Percentiles rank a stretch among this genome's conserved stretches.
Conservation (phyloP, 1,139 yeast genomes). For the Pichia sp. region DNA sequence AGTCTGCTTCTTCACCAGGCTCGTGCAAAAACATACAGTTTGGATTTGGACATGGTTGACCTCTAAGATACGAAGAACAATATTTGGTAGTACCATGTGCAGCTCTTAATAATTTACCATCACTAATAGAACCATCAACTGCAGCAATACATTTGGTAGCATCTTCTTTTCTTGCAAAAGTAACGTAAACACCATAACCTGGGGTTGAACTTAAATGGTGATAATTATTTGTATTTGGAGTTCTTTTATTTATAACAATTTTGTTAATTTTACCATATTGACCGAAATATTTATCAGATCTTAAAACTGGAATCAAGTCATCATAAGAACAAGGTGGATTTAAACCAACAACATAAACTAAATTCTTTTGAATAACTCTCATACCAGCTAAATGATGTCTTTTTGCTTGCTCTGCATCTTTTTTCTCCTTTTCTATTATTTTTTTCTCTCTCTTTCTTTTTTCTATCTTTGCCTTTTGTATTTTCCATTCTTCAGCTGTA, state of each 20-base stretch:
- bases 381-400: conserved; percentile 94
- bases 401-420: conserved; percentile 81
- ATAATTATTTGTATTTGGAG: conserved; percentile 37
- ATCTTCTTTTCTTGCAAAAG: conserved; percentile 88
- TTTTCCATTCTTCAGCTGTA: conserved; percentile 75
- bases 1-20: conserved; percentile 98
- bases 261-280: conserved; percentile 95
- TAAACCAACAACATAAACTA: conserved; percentile 93
- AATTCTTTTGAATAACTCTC: conserved; percentile 94
- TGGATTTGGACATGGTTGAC: conserved; percentile 96
- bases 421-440: conserved; percentile 84
- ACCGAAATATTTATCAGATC: conserved; percentile 93
- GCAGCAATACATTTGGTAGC: conserved; percentile 90
- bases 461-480: conserved; percentile 73
- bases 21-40: conserved; percentile 98
- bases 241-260: conserved; percentile 82
- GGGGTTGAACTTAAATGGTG: conserved; percentile 39
- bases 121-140: conserved; percentile 90
- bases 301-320: conserved; percentile 75
- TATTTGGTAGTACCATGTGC: conserved; percentile 99
- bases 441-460: conserved; percentile 81
- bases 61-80: conserved; percentile 90
- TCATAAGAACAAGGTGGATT: conserved; percentile 89
- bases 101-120: conserved; percentile 80
- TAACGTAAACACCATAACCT: conserved; percentile 93